Base-by-base conservation (phyloP, 106 monocot species). In the Chionographis japonica region DNA sequence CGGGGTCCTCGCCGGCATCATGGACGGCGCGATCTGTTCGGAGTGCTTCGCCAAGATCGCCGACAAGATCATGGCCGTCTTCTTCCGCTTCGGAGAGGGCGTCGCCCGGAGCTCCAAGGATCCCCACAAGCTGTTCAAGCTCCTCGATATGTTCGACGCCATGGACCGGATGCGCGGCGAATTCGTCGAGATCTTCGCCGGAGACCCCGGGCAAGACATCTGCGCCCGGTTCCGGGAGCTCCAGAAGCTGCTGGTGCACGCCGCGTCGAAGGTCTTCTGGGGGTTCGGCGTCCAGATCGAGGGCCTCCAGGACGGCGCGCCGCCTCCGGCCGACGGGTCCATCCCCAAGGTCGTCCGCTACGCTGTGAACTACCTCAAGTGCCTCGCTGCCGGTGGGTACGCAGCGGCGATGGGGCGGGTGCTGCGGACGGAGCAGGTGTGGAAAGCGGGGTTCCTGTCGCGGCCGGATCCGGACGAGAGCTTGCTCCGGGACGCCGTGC, bases 21-120 rank as follows among this genome's bases (percentile, higher is more conserved):
- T 78, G 78, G 75, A 67, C 50, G 81, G 76, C 58, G 63, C 74
- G 13, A 39, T 86, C 19, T 86, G 85, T 81, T 70, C 78, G 2
- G 81, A 78, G 57, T 86, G 85, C 74, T 78, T 78, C 62, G 74
- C 70, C 27, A 81, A 86, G 61, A 78, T 86, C 60, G 78, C 85
- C 37, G 85, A 81, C 72, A 63, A 62, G 54, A 81, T 86, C 70
- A 78, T 75, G 72, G 81, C 78, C 14, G 85, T 81, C 35, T 86
- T 86, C 81, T 78, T 86, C 72, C 74, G 81, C 46, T 86, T 86
- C 68, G 85, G 78, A 40, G 85, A 86, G 63, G 85, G 85, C 51
- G 85, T 86, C 16, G 75, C 81, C 42, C 71, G 71, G n/a, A 71
- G 71, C 64, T 71, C 85, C 8, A 61, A 63, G 39, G 78, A 81